Base-by-base conservation (phyloP, 164 flowering plant genomes). In the Nymphaea colorata region DNA sequence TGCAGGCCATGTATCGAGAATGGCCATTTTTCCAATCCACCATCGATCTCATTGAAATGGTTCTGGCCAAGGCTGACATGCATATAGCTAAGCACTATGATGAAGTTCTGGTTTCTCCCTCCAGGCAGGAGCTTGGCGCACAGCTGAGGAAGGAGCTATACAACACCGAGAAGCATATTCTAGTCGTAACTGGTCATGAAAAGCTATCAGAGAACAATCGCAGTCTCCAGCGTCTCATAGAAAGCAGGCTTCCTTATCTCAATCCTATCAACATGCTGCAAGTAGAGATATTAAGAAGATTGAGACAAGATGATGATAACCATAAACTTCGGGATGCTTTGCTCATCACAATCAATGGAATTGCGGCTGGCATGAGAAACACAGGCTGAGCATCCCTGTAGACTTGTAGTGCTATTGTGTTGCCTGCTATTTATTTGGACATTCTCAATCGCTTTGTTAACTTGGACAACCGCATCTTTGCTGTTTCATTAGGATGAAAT, bases 341-440 rank as follows among this genome's bases (percentile, higher is more conserved):
- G 76, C 96, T 89, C 7, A 87, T 93, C 66, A 93, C 96, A 17
- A 87, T 93, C 17, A 93, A 93, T 75, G 97, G 97, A 16, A 93
- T 93, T 67, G 97, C 98, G 60, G 96, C 98, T 64, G 98, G 98
- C 66, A 93, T 91, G 97, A 90, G 91, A 77, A 93, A 93, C 80
- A 93, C 98, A 17, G 97, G 98, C 70, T 93, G 79, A 25, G 36
- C 36, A 25, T 25, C 36, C 36, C 36, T 25, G 36, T 25, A 25
- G 36, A 25, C 36, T 25, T 25, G 36, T 25, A 25, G 36, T 25
- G 36, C 36, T 25, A 25, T 1, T 25, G 36, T 25, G 36, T 25
- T 25, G 36, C 36, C 36, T 25, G 36, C 36, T 25, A 25, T 25
- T 25, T 25, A 25, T 25, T 0, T 25, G 36, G 36, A 25, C 36